phyloP scores from a whole-genome alignment of 2,329 filamentous ascomycete genomes.

The Purpureocillium lavendulum region DNA sequence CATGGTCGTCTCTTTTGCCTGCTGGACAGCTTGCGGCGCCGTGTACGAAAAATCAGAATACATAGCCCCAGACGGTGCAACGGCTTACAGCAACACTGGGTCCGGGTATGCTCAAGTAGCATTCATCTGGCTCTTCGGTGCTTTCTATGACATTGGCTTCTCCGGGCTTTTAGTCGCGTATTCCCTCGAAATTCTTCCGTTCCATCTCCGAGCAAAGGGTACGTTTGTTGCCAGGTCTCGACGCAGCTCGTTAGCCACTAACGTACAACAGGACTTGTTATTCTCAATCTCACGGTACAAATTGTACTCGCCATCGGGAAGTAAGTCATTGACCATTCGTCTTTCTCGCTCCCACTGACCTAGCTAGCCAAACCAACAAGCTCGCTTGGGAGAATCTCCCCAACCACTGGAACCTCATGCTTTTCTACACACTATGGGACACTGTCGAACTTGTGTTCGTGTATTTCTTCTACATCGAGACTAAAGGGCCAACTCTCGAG shows the following conservation, averaged over 20 bases:
- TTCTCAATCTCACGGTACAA: slow-evolving; percentile 58
- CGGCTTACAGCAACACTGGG: slow-evolving; percentile 27
- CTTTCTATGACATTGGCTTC: slow-evolving; percentile 53
- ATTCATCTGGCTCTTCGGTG: slow-evolving; percentile 51
- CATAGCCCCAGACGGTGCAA: slow-evolving; percentile 9
- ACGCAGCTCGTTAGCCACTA: neutral
- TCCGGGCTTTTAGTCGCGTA: slow-evolving; percentile 50
- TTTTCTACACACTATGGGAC: slow-evolving; percentile 59
- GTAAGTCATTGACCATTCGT: slow-evolving; percentile 26
- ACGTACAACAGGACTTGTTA: slow-evolving; percentile 37
- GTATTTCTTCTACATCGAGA: slow-evolving; percentile 62
- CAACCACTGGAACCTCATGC: slow-evolving; percentile 57
- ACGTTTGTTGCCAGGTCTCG: neutral
- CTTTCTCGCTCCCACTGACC: neutral
- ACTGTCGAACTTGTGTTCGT: slow-evolving; percentile 52
- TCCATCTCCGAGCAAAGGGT: slow-evolving; percentile 47
- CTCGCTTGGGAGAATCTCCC: slow-evolving; percentile 52
- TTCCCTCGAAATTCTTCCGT: slow-evolving; percentile 50
- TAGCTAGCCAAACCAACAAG: slow-evolving; percentile 50
- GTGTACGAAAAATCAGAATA: slow-evolving; percentile 37
- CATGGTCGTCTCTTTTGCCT: slow-evolving; percentile 38
- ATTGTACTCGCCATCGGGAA: slow-evolving; percentile 52
- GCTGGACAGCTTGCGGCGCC: slow-evolving; percentile 45
- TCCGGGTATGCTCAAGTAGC: slow-evolving; percentile 47
- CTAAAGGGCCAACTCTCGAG: slow-evolving; percentile 61